Evolutionary conservation across 805 yeast species (phyloP), one percentile per base, ranked within the genome.

Genomic region (Hanseniaspora vineae): DNA sequence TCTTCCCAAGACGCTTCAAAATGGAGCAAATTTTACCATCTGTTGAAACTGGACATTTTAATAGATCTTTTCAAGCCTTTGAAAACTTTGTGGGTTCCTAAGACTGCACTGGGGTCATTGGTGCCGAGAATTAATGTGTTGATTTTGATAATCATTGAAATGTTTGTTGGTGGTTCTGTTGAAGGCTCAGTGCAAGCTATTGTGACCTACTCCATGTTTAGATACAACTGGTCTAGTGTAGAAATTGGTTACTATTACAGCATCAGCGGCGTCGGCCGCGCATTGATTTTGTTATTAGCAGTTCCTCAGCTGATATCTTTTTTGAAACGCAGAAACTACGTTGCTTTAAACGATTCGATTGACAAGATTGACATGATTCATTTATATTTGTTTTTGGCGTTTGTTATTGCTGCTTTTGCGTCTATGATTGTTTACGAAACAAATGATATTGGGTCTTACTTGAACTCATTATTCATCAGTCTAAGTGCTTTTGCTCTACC

Each of bases 401-500:
- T 65, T 48, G 79, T 77, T 42, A 46, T 64, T 0, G 5, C 72
- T 0, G 71, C 75, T 1, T 29, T 68, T 1, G 48, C 68, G 1
- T 52, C 71, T 20, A 39, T 65, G 8, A 66, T 75, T 0, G 42
- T 45, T 17, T 18, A 39, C 1, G 35, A 49, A 43, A 42, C 44
- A 13, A 51, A 51, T 3, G 55, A 60, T 0, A 53, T 67, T 0
- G 32, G 50, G 0, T 32, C 57, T 35, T 58, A 70, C 39, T 37
- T 56, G 0, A 64, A 65, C 20, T 62, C 69, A 0, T 31, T 66
- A 0, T 58, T 78, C 13, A 60, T 71, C 1, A 63, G 80, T 1
- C 56, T 80, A 39, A 76, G 79, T 1, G 66, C 79, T 0, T 47
- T 79, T 9, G 67, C 71, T 1, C 65, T 75, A 1, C 90, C 92